phyloP scores from a whole-genome alignment of 371 early-diverging fungal genomes.

The Zopfochytrium polystomum region DNA sequence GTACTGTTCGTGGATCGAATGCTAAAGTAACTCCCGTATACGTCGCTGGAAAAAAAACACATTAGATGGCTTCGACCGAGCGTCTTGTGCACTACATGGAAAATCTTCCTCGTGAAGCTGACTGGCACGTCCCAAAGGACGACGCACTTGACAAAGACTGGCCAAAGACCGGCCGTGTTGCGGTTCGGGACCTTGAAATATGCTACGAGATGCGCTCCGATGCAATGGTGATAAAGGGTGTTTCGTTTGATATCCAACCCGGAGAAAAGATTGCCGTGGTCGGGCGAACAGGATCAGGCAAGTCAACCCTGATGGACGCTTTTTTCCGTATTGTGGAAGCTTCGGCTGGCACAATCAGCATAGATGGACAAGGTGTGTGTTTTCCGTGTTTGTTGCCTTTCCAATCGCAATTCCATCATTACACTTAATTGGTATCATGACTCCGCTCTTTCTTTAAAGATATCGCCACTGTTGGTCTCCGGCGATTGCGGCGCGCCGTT shows the following conservation, averaged over 20 bases:
- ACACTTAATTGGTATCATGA: slow-evolving; percentile 40
- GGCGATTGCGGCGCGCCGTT: slow-evolving; percentile 59
- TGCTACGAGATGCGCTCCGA: slow-evolving; percentile 27
- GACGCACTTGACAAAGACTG: slow-evolving; percentile 34
- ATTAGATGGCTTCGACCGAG: slow-evolving; percentile 29
- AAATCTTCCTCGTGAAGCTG: slow-evolving; percentile 20
- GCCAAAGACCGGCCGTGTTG: slow-evolving; percentile 27
- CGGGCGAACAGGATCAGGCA: slow-evolving; percentile 92
- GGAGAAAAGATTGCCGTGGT: slow-evolving; percentile 70
- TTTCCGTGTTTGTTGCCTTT: slow-evolving; percentile 65
- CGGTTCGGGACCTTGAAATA: slow-evolving; percentile 19
- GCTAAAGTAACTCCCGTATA: not conserved
- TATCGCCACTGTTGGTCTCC: slow-evolving; percentile 57
- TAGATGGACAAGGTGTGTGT: slow-evolving; percentile 45
- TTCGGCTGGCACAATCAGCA: slow-evolving; percentile 56
- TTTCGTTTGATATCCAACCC: slow-evolving; percentile 11
- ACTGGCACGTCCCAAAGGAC: slow-evolving; percentile 19
- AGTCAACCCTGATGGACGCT: slow-evolving; percentile 72
- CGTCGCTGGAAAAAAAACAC: not conserved
- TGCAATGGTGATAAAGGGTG: slow-evolving; percentile 18
- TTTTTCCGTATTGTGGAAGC: slow-evolving; percentile 85
- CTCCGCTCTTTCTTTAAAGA: slow-evolving; percentile 37
- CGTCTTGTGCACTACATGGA: slow-evolving; percentile 24
- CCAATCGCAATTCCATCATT: slow-evolving; percentile 68
- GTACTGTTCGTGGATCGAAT: not conserved